Evolutionary conservation across 73 alveolate genomes (phyloP).

Genomic region (Symbiodinium natans): DNA sequence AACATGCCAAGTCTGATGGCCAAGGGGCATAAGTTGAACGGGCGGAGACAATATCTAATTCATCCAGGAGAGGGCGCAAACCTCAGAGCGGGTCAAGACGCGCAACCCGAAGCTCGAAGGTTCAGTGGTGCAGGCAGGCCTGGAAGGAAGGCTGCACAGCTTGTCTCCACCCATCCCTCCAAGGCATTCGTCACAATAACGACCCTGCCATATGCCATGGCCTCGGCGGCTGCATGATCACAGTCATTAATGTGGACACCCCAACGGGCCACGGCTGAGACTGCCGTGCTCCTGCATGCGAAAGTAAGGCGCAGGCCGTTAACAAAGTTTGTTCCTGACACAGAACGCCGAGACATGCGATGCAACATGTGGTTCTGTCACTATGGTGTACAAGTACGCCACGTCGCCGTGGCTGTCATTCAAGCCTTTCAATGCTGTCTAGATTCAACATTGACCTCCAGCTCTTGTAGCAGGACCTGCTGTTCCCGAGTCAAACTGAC

Average conservation of each 20-base stretch:
- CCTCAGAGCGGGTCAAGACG: conserved; percentile 2
- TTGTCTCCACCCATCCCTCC: conserved; percentile 91
- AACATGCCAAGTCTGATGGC: background rate
- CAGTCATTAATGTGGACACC: no score
- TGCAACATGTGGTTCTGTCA: no score
- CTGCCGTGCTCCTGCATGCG: background rate
- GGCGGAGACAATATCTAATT: conserved; percentile 67
- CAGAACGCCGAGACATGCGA: background rate
- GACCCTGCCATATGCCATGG: conserved; percentile 86
- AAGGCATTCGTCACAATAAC: conserved; percentile 83
- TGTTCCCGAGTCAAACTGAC: conserved; percentile 50
- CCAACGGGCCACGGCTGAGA: no score
- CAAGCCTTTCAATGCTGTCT: background rate
- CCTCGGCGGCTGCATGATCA: conserved; percentile 3
- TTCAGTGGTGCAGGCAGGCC: background rate
- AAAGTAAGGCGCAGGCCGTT: background rate
- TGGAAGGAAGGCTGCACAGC: conserved; percentile 92
- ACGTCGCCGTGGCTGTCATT: no score
- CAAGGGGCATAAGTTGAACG: conserved; percentile 25
- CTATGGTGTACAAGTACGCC: no score
- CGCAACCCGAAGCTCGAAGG: no score
- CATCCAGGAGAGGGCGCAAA: conserved; percentile 68
- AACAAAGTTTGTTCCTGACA: background rate
- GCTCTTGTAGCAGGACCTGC: conserved; percentile 85
- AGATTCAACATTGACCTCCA: conserved; percentile 45